These are phyloP conservation scores for Sonneratia caseolaris DNA, from an alignment of 345 rosid genomes.

Conservation along the genomic window DNA sequence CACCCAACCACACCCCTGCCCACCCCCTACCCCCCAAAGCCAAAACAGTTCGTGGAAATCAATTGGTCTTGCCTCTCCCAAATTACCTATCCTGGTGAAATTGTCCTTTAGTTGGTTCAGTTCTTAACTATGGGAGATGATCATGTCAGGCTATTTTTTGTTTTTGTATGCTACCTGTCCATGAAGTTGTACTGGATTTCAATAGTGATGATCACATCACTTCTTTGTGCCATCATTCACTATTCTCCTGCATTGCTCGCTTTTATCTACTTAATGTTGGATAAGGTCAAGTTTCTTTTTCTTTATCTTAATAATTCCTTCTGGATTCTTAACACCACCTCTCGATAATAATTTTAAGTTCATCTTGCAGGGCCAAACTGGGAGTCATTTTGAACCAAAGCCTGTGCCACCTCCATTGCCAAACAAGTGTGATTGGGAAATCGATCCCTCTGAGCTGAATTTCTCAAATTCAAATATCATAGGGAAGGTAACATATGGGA, in stretches of 20 bases:
- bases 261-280: neutral
- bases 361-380: constrained; percentile 81
- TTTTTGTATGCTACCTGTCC: neutral
- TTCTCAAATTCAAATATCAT: constrained; percentile 66
- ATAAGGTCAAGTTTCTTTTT: neutral
- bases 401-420: constrained; percentile 91
- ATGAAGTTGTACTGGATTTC: neutral
- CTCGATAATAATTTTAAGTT: neutral
- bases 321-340: neutral
- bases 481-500: constrained; percentile 58
- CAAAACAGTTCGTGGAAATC: neutral
- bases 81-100: neutral
- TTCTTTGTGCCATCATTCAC: neutral
- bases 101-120: neutral
- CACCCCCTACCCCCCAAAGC: too few species aligned
- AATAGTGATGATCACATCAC: neutral
- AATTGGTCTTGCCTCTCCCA: neutral
- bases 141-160: neutral
- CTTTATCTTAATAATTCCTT: neutral
- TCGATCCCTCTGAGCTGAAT: constrained; percentile 91
- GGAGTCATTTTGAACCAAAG: constrained; percentile 96
- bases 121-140: neutral
- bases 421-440: constrained; percentile 99
- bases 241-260: neutral
- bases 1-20: too few species aligned